Evolutionary conservation across 129 eudicot species (phyloP), one percentile per base, ranked within the genome.

Genomic region (Centaurea solstitialis): DNA sequence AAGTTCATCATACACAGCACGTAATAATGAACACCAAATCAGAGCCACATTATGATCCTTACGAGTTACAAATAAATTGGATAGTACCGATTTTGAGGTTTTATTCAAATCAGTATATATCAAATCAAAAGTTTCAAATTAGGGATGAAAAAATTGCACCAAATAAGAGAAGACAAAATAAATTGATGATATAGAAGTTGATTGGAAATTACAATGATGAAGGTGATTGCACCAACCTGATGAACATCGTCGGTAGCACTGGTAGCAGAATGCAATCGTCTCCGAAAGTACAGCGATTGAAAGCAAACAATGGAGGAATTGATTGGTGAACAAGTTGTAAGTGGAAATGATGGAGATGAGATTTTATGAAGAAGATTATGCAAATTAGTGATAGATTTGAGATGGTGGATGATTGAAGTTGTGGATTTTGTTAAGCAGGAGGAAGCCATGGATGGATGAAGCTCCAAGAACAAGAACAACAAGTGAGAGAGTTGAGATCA

Each of bases 361-460:
- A 64, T 9, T 28, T 73, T 20, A 24, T 72, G 81, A 40, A 13
- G 82, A 72, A 41, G 65, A 18, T 10, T 70, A 7, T 45, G 71
- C 45, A 70, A 70, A 39, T 53, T 73, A 66, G 24, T 5, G 5
- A 38, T 5, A 1, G 53, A 47, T 45, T 73, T 72, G 47, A 83
- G 83, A 65, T 12, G 65, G 68, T 35, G 66, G 62, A 33, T 33
- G 40, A 78, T 77, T 24, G 79, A 9, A 9, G 40, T 30, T 78
- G 65, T 83, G 79, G 86, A 72, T 78, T 77, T 83, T 30, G 76
- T 53, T 65, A 83, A 72, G 65, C 24, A 72, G 26, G 59, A 47
- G 23, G 82, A 73, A 17, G 86, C 86, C 86, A 83, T 83, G 33
- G 24, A 83, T 83, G 33, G 24, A 69, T 12, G 41, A 67, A 12